Conservation (phyloP, 2,329 filamentous ascomycete genomes). For the Pseudocercospora vitis region DNA sequence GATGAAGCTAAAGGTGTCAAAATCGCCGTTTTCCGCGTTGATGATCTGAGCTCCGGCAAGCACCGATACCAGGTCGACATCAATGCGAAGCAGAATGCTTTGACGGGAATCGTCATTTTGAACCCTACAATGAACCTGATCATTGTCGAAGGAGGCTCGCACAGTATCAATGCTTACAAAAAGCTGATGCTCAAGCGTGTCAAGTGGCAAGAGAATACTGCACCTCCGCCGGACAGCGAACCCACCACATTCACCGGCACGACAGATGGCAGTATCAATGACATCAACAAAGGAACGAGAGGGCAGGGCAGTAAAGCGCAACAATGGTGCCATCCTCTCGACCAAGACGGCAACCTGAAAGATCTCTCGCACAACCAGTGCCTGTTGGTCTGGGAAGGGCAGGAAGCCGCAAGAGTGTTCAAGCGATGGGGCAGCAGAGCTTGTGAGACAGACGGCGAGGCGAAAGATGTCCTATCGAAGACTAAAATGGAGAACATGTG, state of each 20-base stretch:
- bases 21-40: conserved; percentile 84
- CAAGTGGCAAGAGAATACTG: conserved; percentile 88
- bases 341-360: conserved; percentile 74
- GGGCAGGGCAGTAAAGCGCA: conserved; percentile 59
- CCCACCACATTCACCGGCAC: conserved; percentile 35
- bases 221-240: conserved; percentile 52
- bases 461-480: conserved; percentile 73
- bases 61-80: conserved; percentile 91
- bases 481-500: conserved; percentile 95
- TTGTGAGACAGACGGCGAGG: conserved; percentile 90
- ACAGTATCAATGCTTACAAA: conserved; percentile 80
- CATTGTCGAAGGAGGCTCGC: conserved; percentile 84
- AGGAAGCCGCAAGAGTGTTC: conserved; percentile 76
- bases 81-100: conserved; percentile 83
- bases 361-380: conserved; percentile 82
- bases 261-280: conserved; percentile 26
- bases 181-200: conserved; percentile 93
- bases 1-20: conserved; percentile 85
- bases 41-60: conserved; percentile 82
- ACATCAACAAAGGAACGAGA: conserved; percentile 24
- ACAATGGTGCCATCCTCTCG: conserved; percentile 74
- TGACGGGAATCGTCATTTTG: conserved; percentile 90
- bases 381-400: conserved; percentile 84
- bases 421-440: conserved; percentile 84
- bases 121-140: conserved; percentile 86